Evolutionary conservation across 1,284 basidiomycete species (phyloP).

Genomic region (Phellopilus nigrolimitatus): DNA sequence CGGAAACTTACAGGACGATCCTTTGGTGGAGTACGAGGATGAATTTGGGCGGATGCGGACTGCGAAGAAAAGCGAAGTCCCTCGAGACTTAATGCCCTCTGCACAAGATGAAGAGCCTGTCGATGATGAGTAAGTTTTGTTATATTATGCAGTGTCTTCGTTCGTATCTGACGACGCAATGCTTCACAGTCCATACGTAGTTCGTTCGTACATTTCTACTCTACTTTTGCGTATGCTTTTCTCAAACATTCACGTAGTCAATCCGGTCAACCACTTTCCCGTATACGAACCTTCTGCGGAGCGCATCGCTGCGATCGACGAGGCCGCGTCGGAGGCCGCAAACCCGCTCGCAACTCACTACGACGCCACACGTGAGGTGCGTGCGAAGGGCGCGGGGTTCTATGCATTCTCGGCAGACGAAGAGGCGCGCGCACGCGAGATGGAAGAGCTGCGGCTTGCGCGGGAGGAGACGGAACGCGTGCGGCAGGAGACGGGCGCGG

Average conservation of each 20-base stretch:
- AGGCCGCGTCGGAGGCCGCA: slow-evolving; percentile 67
- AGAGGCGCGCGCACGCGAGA: slow-evolving; percentile 65
- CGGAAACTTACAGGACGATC: slow-evolving; percentile 49
- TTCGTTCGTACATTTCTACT: slow-evolving; percentile 31
- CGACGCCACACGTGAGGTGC: slow-evolving; percentile 76
- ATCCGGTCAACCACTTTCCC: slow-evolving; percentile 78
- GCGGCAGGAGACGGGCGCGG: slow-evolving; percentile 54
- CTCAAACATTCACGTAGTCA: slow-evolving; percentile 43
- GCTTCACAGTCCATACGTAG: slow-evolving; percentile 48
- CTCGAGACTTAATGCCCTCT: slow-evolving; percentile 51
- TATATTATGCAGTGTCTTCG: not conserved
- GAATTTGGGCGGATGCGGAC: slow-evolving; percentile 78
- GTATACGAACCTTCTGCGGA: slow-evolving; percentile 82
- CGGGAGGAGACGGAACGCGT: slow-evolving; percentile 69
- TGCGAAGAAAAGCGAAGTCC: slow-evolving; percentile 70
- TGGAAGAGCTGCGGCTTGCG: slow-evolving; percentile 68
- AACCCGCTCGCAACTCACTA: slow-evolving; percentile 77
- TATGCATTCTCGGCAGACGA: slow-evolving; percentile 87
- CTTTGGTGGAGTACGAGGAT: slow-evolving; percentile 79
- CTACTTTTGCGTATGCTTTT: slow-evolving; percentile 12
- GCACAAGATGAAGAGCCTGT: slow-evolving; percentile 31
- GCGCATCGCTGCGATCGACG: slow-evolving; percentile 69
- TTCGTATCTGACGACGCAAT: slow-evolving; percentile 9
- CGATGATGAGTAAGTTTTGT: slow-evolving; percentile 53
- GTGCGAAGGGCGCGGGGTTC: slow-evolving; percentile 85